A percentile compares a stretch with the other conserved stretches of the same genome.
Conservation (phyloP, 116 monocot species). For the Cymodocea nodosa region DNA sequence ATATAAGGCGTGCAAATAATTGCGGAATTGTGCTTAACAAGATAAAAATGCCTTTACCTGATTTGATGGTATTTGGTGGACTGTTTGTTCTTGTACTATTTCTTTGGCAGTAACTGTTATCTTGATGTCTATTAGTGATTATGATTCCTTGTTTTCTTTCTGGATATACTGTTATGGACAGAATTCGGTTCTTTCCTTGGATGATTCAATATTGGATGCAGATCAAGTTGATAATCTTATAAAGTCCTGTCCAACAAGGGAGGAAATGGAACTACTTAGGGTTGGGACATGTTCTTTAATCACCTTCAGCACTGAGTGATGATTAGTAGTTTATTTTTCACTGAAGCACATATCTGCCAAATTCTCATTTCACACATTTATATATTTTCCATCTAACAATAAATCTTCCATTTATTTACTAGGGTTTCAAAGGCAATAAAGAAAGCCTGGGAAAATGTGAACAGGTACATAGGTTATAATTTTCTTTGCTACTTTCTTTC, state of each 20-base stretch:
- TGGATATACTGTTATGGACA: constrained; percentile 6
- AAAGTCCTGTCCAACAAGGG: constrained; percentile 80
- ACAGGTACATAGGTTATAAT: constrained; percentile 41
- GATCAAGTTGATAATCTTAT: constrained; percentile 86
- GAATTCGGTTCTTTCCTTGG: constrained; percentile 69
- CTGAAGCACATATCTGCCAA: not conserved
- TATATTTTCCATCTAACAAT: not conserved
- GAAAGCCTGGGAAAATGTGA: constrained; percentile 91
- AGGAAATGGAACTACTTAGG: constrained; percentile 84
- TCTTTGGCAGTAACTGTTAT: no score
- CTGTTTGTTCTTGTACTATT: not conserved
- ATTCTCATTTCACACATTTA: not conserved
- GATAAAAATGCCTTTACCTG: constrained; percentile 81
- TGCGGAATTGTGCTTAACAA: constrained; percentile 93
- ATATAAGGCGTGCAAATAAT: constrained; percentile 76
- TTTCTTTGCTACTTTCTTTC: not conserved
- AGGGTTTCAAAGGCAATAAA: constrained; percentile 71
- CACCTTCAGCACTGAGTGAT: no score
- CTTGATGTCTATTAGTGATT: not conserved
- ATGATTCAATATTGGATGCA: constrained; percentile 60
- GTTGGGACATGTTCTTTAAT: constrained; percentile 15
- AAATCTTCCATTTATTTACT: not conserved
- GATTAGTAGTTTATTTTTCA: no score
- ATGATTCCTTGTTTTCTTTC: not conserved
- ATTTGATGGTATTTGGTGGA: constrained; percentile 59